phyloP scores from a whole-genome alignment of 805 yeast species.

The Wickerhamomyces silvicola region DNA sequence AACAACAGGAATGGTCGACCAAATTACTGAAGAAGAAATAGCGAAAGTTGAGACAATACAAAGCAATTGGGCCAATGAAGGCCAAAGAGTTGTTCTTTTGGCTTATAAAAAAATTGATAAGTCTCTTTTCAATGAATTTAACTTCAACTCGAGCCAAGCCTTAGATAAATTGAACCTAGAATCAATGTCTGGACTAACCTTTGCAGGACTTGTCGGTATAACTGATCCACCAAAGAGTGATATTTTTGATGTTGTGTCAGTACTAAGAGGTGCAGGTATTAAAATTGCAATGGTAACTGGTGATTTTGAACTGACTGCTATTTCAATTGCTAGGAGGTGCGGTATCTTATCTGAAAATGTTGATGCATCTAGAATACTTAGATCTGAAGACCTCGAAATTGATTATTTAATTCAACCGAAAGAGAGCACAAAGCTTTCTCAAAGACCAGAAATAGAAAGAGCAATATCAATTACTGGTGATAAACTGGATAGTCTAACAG shows the following conservation, averaged over 20 bases:
- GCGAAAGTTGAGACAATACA: conserved; percentile 22
- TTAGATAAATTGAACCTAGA: conserved; percentile 9
- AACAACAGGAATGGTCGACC: conserved; percentile 10
- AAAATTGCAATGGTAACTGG: conserved; percentile 43
- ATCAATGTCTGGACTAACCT: conserved; percentile 16
- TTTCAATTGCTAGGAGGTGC: conserved; percentile 40
- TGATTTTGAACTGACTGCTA: conserved; percentile 46
- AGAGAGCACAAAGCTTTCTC: conserved; percentile 5
- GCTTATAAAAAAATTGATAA: conserved; percentile 26
- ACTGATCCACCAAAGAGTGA: conserved; percentile 38
- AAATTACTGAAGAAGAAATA: conserved; percentile 6
- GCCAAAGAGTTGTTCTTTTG: conserved; percentile 34
- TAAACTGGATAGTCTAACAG: conserved; percentile 26
- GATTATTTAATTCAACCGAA: conserved; percentile 6
- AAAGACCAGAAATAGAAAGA: conserved; percentile 15
- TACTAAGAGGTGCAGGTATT: conserved; percentile 34
- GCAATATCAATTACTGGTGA: conserved; percentile 30
- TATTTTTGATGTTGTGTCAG: conserved; percentile 26
- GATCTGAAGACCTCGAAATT: conserved; percentile 15
- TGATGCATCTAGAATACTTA: conserved; percentile 16
- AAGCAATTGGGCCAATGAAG: conserved; percentile 29
- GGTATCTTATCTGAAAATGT: conserved; percentile 25
- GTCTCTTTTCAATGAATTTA: conserved; percentile 3
- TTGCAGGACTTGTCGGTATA: conserved; percentile 36
- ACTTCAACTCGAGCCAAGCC: conserved; percentile 8